phyloP scores from a whole-genome alignment of 2,329 filamentous ascomycete species.

The Ophiostoma quercus region DNA sequence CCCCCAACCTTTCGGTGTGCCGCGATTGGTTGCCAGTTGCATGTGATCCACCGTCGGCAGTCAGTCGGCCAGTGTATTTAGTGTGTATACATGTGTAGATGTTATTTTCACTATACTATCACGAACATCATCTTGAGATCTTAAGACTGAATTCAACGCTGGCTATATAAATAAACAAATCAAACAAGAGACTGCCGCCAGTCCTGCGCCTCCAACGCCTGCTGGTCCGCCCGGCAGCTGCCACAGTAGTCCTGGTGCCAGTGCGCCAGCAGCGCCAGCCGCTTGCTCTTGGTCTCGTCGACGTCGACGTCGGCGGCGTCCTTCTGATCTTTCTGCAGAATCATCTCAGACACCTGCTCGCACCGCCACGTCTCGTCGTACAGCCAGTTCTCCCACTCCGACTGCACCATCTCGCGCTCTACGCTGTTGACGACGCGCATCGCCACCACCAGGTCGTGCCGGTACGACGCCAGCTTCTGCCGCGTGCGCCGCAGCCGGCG shows the following conservation, averaged over 20 bases:
- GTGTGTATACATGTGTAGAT: too few relatives aligned
- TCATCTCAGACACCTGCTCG: slow-evolving; percentile 50
- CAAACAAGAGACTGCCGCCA: slow-evolving; percentile 24
- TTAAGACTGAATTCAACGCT: background rate
- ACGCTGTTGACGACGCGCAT: slow-evolving; percentile 85
- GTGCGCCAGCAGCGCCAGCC: slow-evolving; percentile 38
- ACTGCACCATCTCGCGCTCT: slow-evolving; percentile 76
- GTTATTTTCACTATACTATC: too few relatives aligned
- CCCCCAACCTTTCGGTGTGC: slow-evolving; percentile 4
- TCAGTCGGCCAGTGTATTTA: background rate
- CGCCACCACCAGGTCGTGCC: slow-evolving; percentile 86
- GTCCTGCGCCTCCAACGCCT: slow-evolving; percentile 25
- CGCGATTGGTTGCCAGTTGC: background rate
- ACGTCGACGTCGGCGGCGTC: slow-evolving; percentile 20
- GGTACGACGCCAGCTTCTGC: slow-evolving; percentile 74
- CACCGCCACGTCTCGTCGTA: slow-evolving; percentile 72
- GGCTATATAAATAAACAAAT: background rate
- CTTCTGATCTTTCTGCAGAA: slow-evolving; percentile 31
- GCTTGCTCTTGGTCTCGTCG: slow-evolving; percentile 27
- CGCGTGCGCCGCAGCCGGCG: slow-evolving; percentile 71
- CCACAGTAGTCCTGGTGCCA: slow-evolving; percentile 54
- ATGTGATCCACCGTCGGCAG: background rate
- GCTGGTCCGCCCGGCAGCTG: slow-evolving; percentile 48
- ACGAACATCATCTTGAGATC: background rate
- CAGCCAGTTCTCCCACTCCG: slow-evolving; percentile 93